Evolutionary conservation across 2,329 filamentous ascomycete genomes (phyloP), one percentile per base, ranked within the genome.

Genomic region (Colletotrichum sp.): DNA sequence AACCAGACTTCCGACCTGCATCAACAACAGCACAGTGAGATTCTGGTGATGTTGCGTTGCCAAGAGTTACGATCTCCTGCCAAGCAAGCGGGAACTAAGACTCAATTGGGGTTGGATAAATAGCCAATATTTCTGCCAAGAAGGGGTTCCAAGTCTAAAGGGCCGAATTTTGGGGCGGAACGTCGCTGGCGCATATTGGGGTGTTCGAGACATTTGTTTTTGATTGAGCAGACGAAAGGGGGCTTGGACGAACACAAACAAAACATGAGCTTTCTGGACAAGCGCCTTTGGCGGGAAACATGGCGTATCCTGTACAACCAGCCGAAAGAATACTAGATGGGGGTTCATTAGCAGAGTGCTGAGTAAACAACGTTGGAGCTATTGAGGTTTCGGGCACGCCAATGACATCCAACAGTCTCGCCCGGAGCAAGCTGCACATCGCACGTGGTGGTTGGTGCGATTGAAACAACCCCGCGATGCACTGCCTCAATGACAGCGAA

Each of bases 51-150:
- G 57, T 63, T 63, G 57, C 68, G 68, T 70, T 63, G 68, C 68
- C 68, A 70, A 70, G 68, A 63, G n/a, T 30, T 22, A 63, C 57
- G 57, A 63, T 70, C 68, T 70, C 57, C 55, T 76, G 74, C 74
- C 74, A 76, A 76, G 71, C 61, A 15, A 30, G 36, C 74, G 71
- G 74, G 71, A 74, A 66, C 74, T 76, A 76, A 66, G 65, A 61
- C 52, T 61, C 27, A 22, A 69, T 69, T 55, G 19, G 67, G 67
- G 32, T 69, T 61, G 55, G 27, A 62, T 25, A 27, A 49, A 62
- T 57, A 32, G 36, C 71, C 61, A 68, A 72, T 27, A 30, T 34
- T 61, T 32, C 32, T 69, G 70, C 74, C 70, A 76, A 74, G 70
- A 76, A 76, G 59, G 72, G 59, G 34, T 69, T 63, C 30, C 25